phyloP scores from a whole-genome alignment of 2,329 filamentous ascomycete genomes.

The Macrophomina phaseolina region DNA sequence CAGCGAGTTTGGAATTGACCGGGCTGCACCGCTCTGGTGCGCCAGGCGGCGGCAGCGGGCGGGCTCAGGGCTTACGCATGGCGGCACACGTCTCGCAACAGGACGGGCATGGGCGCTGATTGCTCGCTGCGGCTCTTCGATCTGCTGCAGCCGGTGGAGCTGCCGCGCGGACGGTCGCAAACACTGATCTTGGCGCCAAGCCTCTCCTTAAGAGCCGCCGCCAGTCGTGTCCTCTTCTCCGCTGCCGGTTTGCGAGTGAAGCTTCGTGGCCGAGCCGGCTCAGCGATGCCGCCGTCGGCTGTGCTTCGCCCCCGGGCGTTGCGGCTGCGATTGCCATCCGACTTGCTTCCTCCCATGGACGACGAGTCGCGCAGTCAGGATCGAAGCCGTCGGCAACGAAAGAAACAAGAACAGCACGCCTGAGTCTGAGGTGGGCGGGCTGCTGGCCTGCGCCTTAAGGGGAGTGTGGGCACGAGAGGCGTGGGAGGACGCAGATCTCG shows the following conservation, averaged over 20 bases:
- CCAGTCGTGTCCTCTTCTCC: background rate
- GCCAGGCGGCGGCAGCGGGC: background rate
- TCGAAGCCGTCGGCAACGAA: too few species aligned
- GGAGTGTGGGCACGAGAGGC: background rate
- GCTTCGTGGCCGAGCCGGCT: constrained; percentile 11
- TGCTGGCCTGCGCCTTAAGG: background rate
- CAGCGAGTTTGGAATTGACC: background rate
- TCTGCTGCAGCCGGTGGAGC: constrained; percentile 1
- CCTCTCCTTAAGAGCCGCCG: background rate
- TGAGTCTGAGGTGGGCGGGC: background rate
- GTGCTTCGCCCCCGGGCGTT: background rate
- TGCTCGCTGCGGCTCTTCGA: constrained; percentile 12
- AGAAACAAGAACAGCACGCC: background rate
- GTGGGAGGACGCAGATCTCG: background rate
- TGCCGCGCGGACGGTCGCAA: constrained; percentile 18
- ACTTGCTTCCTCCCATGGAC: background rate
- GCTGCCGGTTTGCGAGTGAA: background rate
- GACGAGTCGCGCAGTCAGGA: too few species aligned
- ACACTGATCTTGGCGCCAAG: background rate
- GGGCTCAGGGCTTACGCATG: constrained; percentile 18
- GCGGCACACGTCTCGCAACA: constrained; percentile 3
- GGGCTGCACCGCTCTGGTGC: background rate
- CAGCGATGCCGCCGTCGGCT: background rate
- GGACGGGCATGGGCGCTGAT: background rate
- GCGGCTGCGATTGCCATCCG: background rate